These are phyloP conservation scores for Backusella macrospora DNA, from an alignment of 192 early-diverging fungal species.

Conservation along the genomic window DNA sequence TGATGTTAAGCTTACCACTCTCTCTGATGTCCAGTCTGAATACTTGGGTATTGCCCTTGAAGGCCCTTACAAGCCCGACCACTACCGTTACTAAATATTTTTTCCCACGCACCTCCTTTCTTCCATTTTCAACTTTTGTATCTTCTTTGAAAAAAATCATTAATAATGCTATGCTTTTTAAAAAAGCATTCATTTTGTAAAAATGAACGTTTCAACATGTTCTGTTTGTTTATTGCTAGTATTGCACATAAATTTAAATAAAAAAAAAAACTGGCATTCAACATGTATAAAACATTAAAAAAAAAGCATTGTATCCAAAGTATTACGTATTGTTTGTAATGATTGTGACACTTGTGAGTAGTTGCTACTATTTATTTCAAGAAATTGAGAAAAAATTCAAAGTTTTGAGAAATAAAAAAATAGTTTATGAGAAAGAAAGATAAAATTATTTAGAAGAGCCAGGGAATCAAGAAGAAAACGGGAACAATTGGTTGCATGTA, in stretches of 20 bases:
- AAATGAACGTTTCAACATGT: conserved; percentile 37
- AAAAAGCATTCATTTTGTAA: conserved; percentile 13
- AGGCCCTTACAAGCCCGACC: conserved; percentile 96
- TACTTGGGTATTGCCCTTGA: conserved; percentile 83
- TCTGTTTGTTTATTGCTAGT: conserved; percentile 17
- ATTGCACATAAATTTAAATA: conserved; percentile 23
- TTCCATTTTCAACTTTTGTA: conserved; percentile 2
- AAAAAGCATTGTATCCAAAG: not conserved
- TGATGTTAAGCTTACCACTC: conserved; percentile 91
- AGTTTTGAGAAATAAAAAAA: too few relatives aligned
- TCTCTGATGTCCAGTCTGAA: conserved; percentile 61
- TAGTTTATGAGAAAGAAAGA: too few relatives aligned
- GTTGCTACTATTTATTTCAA: too few relatives aligned
- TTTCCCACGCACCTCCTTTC: not conserved
- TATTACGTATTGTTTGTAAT: too few relatives aligned
- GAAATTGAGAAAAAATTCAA: too few relatives aligned
- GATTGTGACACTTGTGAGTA: too few relatives aligned
- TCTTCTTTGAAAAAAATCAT: conserved; percentile 7
- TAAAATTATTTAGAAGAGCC: too few relatives aligned
- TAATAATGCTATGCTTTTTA: conserved; percentile 2
- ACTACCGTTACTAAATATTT: conserved; percentile 87
- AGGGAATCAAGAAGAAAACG: too few relatives aligned
- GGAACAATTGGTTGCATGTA: too few relatives aligned
- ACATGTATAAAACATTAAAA: conserved; percentile 23
- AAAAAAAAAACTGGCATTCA: conserved; percentile 28